Conservation (phyloP, 495 filamentous ascomycete species). For the Penicillium simplicissimum region DNA sequence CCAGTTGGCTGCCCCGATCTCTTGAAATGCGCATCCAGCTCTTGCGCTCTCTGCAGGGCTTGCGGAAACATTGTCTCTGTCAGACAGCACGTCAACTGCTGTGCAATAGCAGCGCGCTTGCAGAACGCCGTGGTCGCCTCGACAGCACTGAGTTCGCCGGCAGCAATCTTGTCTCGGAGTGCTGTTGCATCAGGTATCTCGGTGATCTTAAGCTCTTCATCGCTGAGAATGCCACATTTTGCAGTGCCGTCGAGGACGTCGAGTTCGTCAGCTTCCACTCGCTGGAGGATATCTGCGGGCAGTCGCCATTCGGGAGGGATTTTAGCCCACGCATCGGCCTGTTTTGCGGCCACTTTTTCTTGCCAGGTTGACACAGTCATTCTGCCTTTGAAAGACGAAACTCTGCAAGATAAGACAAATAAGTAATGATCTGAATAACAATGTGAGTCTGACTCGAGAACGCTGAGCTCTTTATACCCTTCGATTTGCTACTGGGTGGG, state of each 20-base stretch:
- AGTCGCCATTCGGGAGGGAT: conserved; percentile 14
- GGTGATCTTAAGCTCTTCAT: not conserved
- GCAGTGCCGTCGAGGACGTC: not conserved
- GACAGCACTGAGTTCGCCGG: conserved; percentile 39
- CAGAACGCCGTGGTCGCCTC: conserved; percentile 54
- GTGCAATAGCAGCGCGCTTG: conserved; percentile 48
- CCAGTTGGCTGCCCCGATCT: not conserved
- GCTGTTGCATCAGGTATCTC: conserved; percentile 6
- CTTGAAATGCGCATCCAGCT: not conserved
- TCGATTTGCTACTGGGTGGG: not conserved
- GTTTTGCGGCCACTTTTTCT: conserved; percentile 15
- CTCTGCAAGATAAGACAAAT: not conserved
- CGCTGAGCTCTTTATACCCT: not conserved
- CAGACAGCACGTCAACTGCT: conserved; percentile 51
- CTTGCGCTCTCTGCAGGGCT: not conserved
- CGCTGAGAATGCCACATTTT: not conserved
- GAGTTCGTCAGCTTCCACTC: not conserved
- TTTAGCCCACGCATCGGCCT: conserved; percentile 11
- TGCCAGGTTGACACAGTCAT: conserved; percentile 14
- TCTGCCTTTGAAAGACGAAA: not conserved
- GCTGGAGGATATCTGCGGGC: conserved; percentile 2
- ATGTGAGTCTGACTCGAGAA: not conserved
- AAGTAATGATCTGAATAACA: not conserved
- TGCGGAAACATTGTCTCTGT: conserved; percentile 27
- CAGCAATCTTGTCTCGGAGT: conserved; percentile 17